Base-by-base conservation (phyloP, 2,329 filamentous ascomycete genomes). In the Penicillium sp. region DNA sequence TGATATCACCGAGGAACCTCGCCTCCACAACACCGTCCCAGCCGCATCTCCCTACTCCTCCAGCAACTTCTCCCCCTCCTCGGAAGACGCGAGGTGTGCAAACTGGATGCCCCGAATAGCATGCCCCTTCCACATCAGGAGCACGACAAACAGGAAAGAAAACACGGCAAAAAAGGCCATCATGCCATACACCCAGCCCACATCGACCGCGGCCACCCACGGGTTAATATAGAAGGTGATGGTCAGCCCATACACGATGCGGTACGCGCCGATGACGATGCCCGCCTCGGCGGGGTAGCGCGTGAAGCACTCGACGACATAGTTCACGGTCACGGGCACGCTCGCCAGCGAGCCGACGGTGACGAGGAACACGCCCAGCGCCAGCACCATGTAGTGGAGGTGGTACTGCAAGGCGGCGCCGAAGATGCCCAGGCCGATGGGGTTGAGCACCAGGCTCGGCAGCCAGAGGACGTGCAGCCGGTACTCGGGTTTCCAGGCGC, bases 171-270 rank as follows among this genome's bases (percentile, higher is more conserved):
- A 63, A 20, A 71, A 65, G 1, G 66, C 66, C 56, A 65, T 64
- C 54, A 65, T 67, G 0, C 68, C 68, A 56, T 66, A 69, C 2
- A 64, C 60, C 68, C 68, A 71, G 3, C 60, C 61, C 9, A 66
- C 50, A 11, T 56, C 57, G 2, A 70, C 62, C 6, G 52, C 54
- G 4, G 38, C 54, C 7, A 63, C 58, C 68, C 69, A 72, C 1
- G 56, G 54, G 13, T 59, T 53, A 19, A 70, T 63, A 38, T 68
- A 71, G 33, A 71, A 71, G 14, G 59, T 59, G 11, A 69, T 60
- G 0, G 62, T 61, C 13, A 71, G 40, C 4, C 67, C 67, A 28
- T 67, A 64, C 3, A 51, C 54, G n/a, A 69, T 52, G 0, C 68
- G 55, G 36, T 58, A 64, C 4, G 51, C 42, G 14, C 48, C 50